phyloP scores from a whole-genome alignment of 768 basidiomycete species.

The Lentinula raphanica region DNA sequence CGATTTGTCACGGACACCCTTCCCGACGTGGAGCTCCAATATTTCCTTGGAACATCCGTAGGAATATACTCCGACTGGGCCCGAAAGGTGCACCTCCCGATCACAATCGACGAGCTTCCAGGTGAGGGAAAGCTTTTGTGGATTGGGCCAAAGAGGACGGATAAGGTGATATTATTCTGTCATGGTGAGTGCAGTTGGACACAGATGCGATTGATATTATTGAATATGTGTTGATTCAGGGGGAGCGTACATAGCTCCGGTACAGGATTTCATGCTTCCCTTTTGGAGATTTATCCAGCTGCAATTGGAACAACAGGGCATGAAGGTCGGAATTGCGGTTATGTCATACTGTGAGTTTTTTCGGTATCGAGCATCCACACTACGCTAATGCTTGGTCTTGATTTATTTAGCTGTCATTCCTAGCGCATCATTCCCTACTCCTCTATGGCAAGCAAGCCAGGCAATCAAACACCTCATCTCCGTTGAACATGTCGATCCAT shows the following conservation, averaged over 20 bases:
- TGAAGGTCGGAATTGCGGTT: conserved; percentile 7
- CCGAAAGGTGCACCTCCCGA: conserved; percentile 13
- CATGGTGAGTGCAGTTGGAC: conserved; percentile 24
- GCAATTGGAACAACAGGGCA: conserved; percentile 1
- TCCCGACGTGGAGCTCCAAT: background rate
- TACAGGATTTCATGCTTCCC: background rate
- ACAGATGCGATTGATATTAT: background rate
- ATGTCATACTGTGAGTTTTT: conserved; percentile 8
- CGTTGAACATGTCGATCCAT: conserved; percentile 11
- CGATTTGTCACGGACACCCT: background rate
- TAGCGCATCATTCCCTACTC: conserved; percentile 13
- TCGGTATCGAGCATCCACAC: background rate
- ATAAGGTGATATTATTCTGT: conserved; percentile 27
- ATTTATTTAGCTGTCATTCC: conserved; percentile 13
- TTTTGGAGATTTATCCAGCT: conserved; percentile 7
- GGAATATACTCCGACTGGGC: conserved; percentile 16
- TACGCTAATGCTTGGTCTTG: no score
- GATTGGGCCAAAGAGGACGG: conserved; percentile 26
- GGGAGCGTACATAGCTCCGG: conserved; percentile 7
- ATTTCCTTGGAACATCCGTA: background rate
- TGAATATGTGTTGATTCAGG: background rate
- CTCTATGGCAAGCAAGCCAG: conserved; percentile 11
- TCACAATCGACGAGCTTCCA: conserved; percentile 22
- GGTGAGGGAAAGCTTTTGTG: conserved; percentile 24
- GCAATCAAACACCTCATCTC: conserved; percentile 16